Evolutionary conservation across 257 asterid genomes (phyloP).

Genomic region (Solanum appendiculatum): DNA sequence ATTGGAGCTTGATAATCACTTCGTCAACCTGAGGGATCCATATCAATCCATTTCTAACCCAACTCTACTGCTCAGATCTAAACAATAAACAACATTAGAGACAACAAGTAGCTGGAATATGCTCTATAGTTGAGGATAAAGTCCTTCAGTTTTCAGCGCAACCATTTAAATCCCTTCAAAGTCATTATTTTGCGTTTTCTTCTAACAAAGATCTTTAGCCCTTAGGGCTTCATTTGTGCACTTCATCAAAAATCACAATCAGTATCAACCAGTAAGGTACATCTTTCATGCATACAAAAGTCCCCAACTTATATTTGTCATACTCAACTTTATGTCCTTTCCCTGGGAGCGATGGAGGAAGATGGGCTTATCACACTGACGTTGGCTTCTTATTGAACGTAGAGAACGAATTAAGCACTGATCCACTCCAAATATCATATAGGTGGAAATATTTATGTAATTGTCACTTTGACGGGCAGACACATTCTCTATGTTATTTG

Average conservation of each 20-base stretch:
- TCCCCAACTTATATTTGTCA: background rate
- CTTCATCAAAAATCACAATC: constrained; percentile 26
- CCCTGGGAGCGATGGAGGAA: background rate
- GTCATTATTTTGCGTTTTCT: too few species aligned
- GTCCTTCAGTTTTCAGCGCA: too few species aligned
- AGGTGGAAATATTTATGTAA: background rate
- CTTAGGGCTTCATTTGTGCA: constrained; percentile 73
- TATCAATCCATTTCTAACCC: too few species aligned
- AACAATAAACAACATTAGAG: too few species aligned
- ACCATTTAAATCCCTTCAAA: too few species aligned
- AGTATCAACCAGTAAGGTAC: background rate
- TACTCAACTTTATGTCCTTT: background rate
- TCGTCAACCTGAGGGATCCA: too few species aligned
- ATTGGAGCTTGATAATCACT: too few species aligned
- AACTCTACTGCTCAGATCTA: too few species aligned
- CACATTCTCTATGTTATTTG: background rate
- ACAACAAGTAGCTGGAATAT: too few species aligned
- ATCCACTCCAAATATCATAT: background rate
- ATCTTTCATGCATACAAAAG: background rate
- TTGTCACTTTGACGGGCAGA: background rate
- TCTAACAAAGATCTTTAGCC: constrained; percentile 31
- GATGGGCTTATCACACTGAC: background rate
- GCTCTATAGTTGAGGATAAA: too few species aligned
- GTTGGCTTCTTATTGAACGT: background rate
- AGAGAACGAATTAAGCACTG: background rate